Evolutionary conservation across 1,284 basidiomycete genomes (phyloP).

Genomic region (Puccinia coronata): DNA sequence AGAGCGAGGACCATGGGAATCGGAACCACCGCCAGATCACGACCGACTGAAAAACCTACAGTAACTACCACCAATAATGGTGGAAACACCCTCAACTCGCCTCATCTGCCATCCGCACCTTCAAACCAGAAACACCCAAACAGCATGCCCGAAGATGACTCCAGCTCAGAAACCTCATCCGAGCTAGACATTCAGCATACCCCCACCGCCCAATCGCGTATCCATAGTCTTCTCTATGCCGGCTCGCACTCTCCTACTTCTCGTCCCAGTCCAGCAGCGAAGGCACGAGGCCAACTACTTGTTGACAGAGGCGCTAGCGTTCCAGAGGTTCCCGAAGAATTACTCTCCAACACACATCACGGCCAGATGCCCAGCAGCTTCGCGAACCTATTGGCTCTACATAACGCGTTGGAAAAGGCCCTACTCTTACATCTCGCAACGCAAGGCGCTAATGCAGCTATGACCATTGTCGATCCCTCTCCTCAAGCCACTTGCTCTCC

Average conservation of each 20-base stretch:
- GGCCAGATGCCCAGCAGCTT: slow-evolving; percentile 10
- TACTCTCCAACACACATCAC: slow-evolving; percentile 7
- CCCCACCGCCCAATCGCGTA: slow-evolving; percentile 7
- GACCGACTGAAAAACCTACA: background rate
- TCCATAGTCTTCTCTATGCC: slow-evolving; percentile 13
- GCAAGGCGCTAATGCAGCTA: slow-evolving; percentile 12
- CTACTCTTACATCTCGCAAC: slow-evolving; percentile 38
- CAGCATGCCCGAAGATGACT: slow-evolving; percentile 10
- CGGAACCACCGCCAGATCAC: background rate
- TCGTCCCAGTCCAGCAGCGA: background rate
- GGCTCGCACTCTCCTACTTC: slow-evolving; percentile 14
- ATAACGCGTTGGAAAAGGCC: slow-evolving; percentile 36
- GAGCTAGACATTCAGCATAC: slow-evolving; percentile 21
- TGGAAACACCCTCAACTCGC: no score
- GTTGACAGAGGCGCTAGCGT: background rate
- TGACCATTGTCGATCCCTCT: background rate
- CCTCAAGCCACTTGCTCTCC: background rate
- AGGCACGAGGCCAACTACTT: background rate
- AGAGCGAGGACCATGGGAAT: slow-evolving; percentile 25
- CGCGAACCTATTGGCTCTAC: slow-evolving; percentile 20
- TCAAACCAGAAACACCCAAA: background rate
- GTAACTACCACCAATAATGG: background rate
- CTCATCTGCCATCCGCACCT: no score
- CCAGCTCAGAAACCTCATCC: slow-evolving; percentile 6
- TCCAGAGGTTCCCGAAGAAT: background rate